Conservation (phyloP, 2,329 filamentous ascomycete genomes). For the Cladorrhinum sp. region DNA sequence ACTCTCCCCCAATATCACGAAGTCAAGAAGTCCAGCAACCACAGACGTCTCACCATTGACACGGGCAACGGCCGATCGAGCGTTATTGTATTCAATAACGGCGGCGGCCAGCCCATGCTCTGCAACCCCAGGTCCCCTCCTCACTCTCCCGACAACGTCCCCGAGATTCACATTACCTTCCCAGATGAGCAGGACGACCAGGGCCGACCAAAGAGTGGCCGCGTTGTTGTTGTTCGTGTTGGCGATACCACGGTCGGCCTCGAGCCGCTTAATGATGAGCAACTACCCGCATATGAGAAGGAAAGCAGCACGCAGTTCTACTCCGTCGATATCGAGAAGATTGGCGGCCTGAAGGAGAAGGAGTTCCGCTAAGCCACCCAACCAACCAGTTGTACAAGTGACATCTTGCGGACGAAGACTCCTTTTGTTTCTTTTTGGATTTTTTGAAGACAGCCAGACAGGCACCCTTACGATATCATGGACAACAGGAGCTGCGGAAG, state of each 20-base stretch:
- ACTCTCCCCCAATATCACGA: slow-evolving; percentile 64
- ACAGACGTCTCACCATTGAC: slow-evolving; percentile 56
- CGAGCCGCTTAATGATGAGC: slow-evolving; percentile 77
- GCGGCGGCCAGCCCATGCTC: slow-evolving; percentile 66
- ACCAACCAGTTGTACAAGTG: background rate
- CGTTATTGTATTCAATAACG: slow-evolving; percentile 74
- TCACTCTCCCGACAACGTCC: slow-evolving; percentile 75
- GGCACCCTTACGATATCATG: slow-evolving; percentile 3
- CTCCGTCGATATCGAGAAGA: slow-evolving; percentile 89
- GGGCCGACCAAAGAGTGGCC: slow-evolving; percentile 77
- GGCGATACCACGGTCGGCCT: slow-evolving; percentile 85
- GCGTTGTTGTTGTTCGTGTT: slow-evolving; percentile 87
- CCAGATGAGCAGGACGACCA: slow-evolving; percentile 88
- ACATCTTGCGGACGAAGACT: background rate
- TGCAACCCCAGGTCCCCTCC: slow-evolving; percentile 73
- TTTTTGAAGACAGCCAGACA: background rate
- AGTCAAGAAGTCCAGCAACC: slow-evolving; percentile 50
- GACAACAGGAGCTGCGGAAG: slow-evolving; percentile 4
- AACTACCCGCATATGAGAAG: slow-evolving; percentile 85
- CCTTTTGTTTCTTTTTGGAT: background rate
- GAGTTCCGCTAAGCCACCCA: slow-evolving; percentile 36
- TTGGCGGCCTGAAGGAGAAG: slow-evolving; percentile 94
- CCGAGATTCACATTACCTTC: slow-evolving; percentile 97
- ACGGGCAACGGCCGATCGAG: slow-evolving; percentile 60
- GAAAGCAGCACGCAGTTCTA: slow-evolving; percentile 78